phyloP scores from a whole-genome alignment of 2,329 filamentous ascomycete genomes.

The Hypoxylon sp. region DNA sequence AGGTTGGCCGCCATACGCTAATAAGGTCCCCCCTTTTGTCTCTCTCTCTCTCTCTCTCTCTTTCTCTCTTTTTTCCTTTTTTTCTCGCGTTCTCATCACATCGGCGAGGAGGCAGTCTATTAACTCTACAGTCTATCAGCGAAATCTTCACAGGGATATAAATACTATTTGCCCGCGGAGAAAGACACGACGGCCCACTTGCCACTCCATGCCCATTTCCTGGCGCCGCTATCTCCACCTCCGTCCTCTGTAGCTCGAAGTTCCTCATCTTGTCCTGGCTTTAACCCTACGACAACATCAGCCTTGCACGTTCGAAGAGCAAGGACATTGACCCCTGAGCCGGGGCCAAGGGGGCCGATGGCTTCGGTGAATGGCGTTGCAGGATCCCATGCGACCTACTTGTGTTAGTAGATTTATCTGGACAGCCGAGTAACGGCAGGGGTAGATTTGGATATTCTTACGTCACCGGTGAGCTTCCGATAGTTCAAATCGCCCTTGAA shows the following conservation, averaged over 20 bases:
- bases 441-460: slow-evolving; percentile 62
- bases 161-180: slow-evolving; percentile 74
- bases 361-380: slow-evolving; percentile 89
- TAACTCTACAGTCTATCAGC: slow-evolving; percentile 6
- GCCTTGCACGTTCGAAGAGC: slow-evolving; percentile 96
- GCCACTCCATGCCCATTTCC: slow-evolving; percentile 95
- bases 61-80: too few species aligned
- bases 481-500: slow-evolving; percentile 99
- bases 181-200: slow-evolving; percentile 98
- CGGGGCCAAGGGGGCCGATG: slow-evolving; percentile 86
- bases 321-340: slow-evolving; percentile 86
- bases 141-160: not conserved
- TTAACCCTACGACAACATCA: slow-evolving; percentile 92
- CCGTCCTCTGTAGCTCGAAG: slow-evolving; percentile 77
- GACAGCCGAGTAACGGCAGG: not conserved
- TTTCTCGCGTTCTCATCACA: not conserved
- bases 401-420: slow-evolving; percentile 17
- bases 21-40: not conserved
- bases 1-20: not conserved
- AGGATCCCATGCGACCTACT: slow-evolving; percentile 82
- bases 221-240: slow-evolving; percentile 76
- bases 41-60: too few species aligned
- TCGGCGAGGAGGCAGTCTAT: slow-evolving; percentile 24
- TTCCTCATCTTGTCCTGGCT: slow-evolving; percentile 84
- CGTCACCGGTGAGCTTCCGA: slow-evolving; percentile 90